phyloP scores from a whole-genome alignment of 2,329 filamentous ascomycete genomes.

The Colletotrichum orbiculare region DNA sequence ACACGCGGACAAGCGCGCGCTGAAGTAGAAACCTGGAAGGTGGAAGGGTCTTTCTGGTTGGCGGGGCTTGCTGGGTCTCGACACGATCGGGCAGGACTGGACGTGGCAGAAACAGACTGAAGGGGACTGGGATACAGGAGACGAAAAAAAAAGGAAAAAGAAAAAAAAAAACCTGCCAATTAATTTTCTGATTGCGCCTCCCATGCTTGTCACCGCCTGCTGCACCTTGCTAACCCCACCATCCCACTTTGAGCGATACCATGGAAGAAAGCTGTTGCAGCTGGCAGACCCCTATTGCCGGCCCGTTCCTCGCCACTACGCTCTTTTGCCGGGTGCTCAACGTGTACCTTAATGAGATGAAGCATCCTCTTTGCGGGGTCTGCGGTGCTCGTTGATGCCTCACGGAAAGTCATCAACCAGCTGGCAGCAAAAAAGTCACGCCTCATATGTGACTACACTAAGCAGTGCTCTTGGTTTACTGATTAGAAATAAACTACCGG shows the following conservation, averaged over 20 bases:
- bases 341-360: neutral
- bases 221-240: constrained; percentile 16
- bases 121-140: neutral
- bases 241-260: constrained; percentile 17
- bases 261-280: constrained; percentile 2
- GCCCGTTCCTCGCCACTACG: constrained; percentile 24
- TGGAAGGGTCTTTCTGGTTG: constrained; percentile 23
- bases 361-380: neutral
- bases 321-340: neutral
- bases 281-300: constrained; percentile 32
- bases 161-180: constrained; percentile 11
- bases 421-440: too few relatives aligned
- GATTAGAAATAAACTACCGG: too few relatives aligned
- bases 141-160: neutral
- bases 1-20: constrained; percentile 30
- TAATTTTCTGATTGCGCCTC: constrained; percentile 29
- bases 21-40: constrained; percentile 17
- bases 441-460: too few relatives aligned
- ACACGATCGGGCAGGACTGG: constrained; percentile 35
- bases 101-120: constrained; percentile 22
- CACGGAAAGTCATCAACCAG: too few relatives aligned
- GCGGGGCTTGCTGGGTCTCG: constrained; percentile 26
- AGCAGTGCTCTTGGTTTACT: too few relatives aligned
- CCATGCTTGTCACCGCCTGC: constrained; percentile 36
- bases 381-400: too few relatives aligned